phyloP scores from a whole-genome alignment of 2,329 filamentous ascomycete species.

The Macrophomina tecta region DNA sequence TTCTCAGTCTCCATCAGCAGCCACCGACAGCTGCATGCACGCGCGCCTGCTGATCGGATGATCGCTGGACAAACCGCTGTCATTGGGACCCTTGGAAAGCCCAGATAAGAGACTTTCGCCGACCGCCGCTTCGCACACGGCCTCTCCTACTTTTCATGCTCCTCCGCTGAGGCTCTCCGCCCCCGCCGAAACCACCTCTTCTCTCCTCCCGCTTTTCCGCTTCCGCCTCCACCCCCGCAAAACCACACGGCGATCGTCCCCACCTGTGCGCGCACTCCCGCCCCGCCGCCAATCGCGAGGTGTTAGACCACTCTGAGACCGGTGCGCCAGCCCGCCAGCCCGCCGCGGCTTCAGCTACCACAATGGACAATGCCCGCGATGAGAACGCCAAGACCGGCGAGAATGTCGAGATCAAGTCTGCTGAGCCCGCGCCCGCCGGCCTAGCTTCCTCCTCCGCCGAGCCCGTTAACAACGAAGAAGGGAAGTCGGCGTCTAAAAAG shows the following conservation, averaged over 20 bases:
- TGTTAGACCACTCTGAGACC: conserved; percentile 8
- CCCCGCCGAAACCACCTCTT: conserved; percentile 1
- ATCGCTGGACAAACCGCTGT: conserved; percentile 3
- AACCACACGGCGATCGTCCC: conserved; percentile 17
- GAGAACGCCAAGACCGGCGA: conserved; percentile 13
- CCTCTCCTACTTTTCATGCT: background rate
- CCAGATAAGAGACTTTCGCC: conserved; percentile 1
- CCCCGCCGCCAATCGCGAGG: background rate
- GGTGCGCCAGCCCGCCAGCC: background rate
- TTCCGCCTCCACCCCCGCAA: background rate
- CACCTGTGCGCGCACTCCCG: conserved; percentile 11
- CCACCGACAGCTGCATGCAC: conserved; percentile 10
- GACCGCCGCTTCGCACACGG: background rate
- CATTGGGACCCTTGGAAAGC: background rate
- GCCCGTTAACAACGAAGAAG: conserved; percentile 29
- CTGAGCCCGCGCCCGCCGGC: background rate
- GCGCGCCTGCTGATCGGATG: conserved; percentile 10
- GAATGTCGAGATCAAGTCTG: conserved; percentile 10
- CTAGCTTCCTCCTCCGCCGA: background rate
- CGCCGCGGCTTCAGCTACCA: background rate
- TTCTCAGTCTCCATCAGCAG: conserved; percentile 3
- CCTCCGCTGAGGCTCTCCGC: background rate
- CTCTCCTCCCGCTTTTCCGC: conserved; percentile 3
- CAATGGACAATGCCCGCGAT: conserved; percentile 29
- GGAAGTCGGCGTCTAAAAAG: conserved; percentile 28